A percentile compares a stretch with the other conserved stretches of the same genome.
These are phyloP conservation scores for Rhododendron vialii DNA, from an alignment of 148 eudicot species.

Conservation along the genomic window DNA sequence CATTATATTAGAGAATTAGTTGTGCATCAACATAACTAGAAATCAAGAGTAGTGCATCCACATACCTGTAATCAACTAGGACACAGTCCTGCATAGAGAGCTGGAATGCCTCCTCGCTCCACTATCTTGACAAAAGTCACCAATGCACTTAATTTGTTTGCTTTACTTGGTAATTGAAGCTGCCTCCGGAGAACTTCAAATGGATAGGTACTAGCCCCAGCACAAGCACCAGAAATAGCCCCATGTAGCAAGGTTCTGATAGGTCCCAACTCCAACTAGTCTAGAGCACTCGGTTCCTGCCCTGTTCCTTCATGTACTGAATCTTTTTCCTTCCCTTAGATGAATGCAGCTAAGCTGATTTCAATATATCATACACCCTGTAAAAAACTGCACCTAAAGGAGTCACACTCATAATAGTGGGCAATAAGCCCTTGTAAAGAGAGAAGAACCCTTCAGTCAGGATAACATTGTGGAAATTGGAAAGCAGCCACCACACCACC, in stretches of 20 bases:
- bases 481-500: conserved; percentile 69
- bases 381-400: conserved; percentile 69
- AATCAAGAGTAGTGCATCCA: background rate
- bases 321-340: conserved; percentile 52
- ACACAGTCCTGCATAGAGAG: conserved; percentile 59
- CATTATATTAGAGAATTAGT: background rate
- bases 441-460: conserved; percentile 60
- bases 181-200: conserved; percentile 59
- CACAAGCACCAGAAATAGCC: conserved; percentile 74
- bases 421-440: conserved; percentile 61
- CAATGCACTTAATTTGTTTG: conserved; percentile 43
- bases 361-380: conserved; percentile 57
- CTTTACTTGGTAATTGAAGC: conserved; percentile 56
- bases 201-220: conserved; percentile 69
- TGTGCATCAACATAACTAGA: background rate
- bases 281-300: conserved; percentile 48
- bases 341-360: conserved; percentile 49
- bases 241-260: conserved; percentile 54
- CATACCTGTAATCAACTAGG: conserved; percentile 68
- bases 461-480: conserved; percentile 39
- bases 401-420: conserved; percentile 61
- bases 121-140: conserved; percentile 46
- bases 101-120: conserved; percentile 58
- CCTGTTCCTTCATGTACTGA: conserved; percentile 43
- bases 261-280: conserved; percentile 56